Conservation (phyloP, 768 basidiomycete species). For the Infundibulicybe gibba region DNA sequence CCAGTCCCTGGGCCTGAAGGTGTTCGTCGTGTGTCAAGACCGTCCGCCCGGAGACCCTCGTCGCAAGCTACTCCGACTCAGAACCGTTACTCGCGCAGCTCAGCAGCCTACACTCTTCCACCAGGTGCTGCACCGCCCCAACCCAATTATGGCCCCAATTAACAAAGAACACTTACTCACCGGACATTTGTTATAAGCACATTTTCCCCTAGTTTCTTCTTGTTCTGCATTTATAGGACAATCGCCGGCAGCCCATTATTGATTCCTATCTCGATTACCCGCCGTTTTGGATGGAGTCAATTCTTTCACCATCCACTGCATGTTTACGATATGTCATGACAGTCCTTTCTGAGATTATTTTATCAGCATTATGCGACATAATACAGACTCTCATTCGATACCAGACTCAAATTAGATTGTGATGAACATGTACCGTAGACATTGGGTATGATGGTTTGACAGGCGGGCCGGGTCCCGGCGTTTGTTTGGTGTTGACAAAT, state of each 20-base stretch:
- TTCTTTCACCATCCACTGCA: not conserved
- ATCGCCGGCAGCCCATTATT: not conserved
- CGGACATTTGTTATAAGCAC: not conserved
- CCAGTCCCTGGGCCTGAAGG: conserved; percentile 78
- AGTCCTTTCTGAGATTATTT: too few species aligned
- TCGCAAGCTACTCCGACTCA: conserved; percentile 52
- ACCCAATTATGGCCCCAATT: conserved; percentile 18
- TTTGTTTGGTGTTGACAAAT: too few species aligned
- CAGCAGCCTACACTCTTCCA: conserved; percentile 51
- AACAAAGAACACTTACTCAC: not conserved
- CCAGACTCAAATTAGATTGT: too few species aligned
- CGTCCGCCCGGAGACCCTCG: conserved; percentile 50
- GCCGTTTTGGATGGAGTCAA: not conserved
- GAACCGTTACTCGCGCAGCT: conserved; percentile 71
- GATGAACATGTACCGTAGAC: too few species aligned
- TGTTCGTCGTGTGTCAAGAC: conserved; percentile 76
- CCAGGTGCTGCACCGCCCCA: conserved; percentile 75
- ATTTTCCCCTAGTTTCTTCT: not conserved
- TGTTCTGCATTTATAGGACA: not conserved
- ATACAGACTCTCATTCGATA: too few species aligned
- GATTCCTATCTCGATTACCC: not conserved
- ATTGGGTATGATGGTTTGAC: too few species aligned
- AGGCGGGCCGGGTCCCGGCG: too few species aligned
- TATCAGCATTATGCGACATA: too few species aligned
- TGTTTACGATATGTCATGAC: too few species aligned